These are phyloP conservation scores for Corylus heterophylla DNA, from an alignment of 306 rosid genomes.

Conservation along the genomic window DNA sequence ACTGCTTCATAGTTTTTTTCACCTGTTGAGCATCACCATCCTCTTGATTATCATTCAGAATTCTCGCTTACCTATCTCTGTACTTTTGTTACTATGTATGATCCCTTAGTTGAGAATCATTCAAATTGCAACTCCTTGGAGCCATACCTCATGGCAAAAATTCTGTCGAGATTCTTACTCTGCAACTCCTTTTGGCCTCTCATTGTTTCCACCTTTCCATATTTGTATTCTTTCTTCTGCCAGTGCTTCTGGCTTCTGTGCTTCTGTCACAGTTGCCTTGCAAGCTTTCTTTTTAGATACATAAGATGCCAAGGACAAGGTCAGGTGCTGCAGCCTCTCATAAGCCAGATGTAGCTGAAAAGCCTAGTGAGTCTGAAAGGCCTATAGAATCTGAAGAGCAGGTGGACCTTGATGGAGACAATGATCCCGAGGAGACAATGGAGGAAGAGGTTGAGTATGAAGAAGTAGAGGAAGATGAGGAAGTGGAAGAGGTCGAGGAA, in stretches of 20 bases:
- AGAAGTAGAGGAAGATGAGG: conserved; percentile 71
- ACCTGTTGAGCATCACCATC: conserved; percentile 53
- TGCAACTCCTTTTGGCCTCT: conserved; percentile 71
- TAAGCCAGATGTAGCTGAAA: conserved; percentile 38
- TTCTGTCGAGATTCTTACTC: conserved; percentile 65
- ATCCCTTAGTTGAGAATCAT: conserved; percentile 52
- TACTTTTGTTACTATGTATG: conserved; percentile 44
- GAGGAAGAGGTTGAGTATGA: conserved; percentile 77
- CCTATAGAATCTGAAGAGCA: conserved; percentile 58
- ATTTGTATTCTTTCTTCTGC: conserved; percentile 66
- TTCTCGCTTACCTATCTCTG: conserved; percentile 60
- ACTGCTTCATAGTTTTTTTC: conserved; percentile 41
- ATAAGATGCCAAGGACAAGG: conserved; percentile 62
- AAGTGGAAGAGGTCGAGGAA: conserved; percentile 45
- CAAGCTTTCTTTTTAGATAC: conserved; percentile 69
- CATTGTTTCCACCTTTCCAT: conserved; percentile 74
- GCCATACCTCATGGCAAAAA: conserved; percentile 62
- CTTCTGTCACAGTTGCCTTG: conserved; percentile 70
- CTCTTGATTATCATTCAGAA: conserved; percentile 59
- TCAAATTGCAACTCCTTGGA: conserved; percentile 58
- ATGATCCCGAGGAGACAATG: conserved; percentile 54
- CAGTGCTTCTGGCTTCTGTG: conserved; percentile 75
- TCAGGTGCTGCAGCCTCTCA: conserved; percentile 30
- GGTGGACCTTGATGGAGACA: conserved; percentile 73
- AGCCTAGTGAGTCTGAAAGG: conserved; percentile 45